Evolutionary conservation across 768 basidiomycete genomes (phyloP), one percentile per base, ranked within the genome.

Genomic region (Naganishia vishniacii): DNA sequence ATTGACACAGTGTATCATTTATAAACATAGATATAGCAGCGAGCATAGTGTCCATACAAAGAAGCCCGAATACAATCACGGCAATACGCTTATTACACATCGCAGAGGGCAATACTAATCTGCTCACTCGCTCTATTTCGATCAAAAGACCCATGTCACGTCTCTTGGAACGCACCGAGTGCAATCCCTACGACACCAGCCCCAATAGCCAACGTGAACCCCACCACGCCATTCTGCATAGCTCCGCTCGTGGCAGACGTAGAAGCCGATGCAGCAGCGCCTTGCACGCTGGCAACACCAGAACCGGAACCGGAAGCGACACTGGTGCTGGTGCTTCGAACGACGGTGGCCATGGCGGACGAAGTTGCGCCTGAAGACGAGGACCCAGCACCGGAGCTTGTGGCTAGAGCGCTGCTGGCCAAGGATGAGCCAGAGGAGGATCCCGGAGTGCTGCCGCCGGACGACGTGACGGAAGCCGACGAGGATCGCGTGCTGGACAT

Each of bases 391-490:
- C n/a, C n/a, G n/a, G 49, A 26, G 20, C 25, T 29, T 3, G 49
- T 31, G 7, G 49, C 29, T 3, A 26, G 25, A 16, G 48, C 25
- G 5, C 16, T 28, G 26, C 48, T 48, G 25, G 48, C 25, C 9
- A 23, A 48, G 20, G 48, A 12, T 3, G 48, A 25, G 48, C 23
- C 25, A 29, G 48, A 48, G 16, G 48, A 48, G 11, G 48, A 6
- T 8, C 37, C 34, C 26, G 56, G 31, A 20, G 59, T 37, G 45
- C 59, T 60, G 26, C 59, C 28, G 31, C 42, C 18, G 42, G 41
- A n/a, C 11, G 59, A n/a, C n/a, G n/a, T n/a, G n/a, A n/a, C n/a
- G n/a, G n/a, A 23, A 46, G 28, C 56, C 6, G 48, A 32, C 12
- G 28, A 5, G 12, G 34, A 37, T 37, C 15, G 34, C 34, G 56